These are phyloP conservation scores for Diddensiella transvaalensis DNA, from an alignment of 805 yeast genomes.

Conservation along the genomic window DNA sequence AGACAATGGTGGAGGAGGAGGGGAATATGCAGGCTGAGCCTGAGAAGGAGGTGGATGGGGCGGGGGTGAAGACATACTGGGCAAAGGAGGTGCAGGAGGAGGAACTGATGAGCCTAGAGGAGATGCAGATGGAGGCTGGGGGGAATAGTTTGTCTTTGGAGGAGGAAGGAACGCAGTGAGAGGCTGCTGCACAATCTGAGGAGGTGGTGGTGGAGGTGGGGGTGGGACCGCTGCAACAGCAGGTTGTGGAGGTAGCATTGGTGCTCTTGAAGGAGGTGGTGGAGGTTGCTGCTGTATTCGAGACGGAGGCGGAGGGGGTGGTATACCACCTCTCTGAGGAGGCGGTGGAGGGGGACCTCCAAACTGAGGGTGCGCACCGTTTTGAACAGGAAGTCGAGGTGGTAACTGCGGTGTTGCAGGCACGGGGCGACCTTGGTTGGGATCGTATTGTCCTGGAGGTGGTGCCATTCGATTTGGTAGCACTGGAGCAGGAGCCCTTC, in stretches of 20 bases:
- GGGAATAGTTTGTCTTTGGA: constrained; percentile 1
- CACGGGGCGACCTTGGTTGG: constrained; percentile 37
- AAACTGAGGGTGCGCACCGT: constrained; percentile 20
- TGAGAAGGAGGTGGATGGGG: constrained; percentile 22
- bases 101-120: constrained; percentile 41
- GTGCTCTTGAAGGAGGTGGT: constrained; percentile 17
- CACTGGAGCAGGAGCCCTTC: constrained; percentile 19
- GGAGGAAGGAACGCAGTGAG: constrained; percentile 25
- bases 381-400: constrained; percentile 26
- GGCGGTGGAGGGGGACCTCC: constrained; percentile 27
- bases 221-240: constrained; percentile 21
- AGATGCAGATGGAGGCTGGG: constrained; percentile 9
- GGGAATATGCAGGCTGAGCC: constrained; percentile 21
- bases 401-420: constrained; percentile 33
- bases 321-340: constrained; percentile 20
- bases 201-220: constrained; percentile 27
- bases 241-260: constrained; percentile 23
- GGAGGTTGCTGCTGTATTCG: constrained; percentile 17
- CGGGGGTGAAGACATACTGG: constrained; percentile 14
- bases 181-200: constrained; percentile 23
- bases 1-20: constrained; percentile 31
- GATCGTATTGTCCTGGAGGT: constrained; percentile 30
- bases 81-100: constrained; percentile 26
- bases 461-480: constrained; percentile 23
- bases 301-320: constrained; percentile 21